Percentiles rank a stretch among this genome's conserved stretches.
phyloP scores from a whole-genome alignment of 352 stramenopile genomes.

The Halophytophthora batemanensis region DNA sequence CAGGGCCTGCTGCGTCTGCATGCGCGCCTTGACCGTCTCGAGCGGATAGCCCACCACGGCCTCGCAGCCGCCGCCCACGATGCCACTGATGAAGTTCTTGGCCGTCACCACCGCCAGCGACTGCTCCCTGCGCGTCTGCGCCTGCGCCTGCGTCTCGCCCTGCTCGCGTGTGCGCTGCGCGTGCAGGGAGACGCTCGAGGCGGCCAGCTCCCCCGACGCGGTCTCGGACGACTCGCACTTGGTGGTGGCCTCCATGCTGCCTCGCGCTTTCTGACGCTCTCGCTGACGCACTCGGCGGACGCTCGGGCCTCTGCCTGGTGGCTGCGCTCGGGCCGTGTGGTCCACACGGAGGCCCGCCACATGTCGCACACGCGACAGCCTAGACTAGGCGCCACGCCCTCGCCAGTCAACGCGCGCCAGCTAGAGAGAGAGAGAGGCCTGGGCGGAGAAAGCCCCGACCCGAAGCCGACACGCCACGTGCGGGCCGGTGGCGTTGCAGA shows the following conservation, averaged over 20 bases:
- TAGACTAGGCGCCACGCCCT: too few relatives aligned
- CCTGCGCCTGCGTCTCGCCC: not conserved
- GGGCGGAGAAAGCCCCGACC: too few relatives aligned
- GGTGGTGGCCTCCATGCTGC: not conserved
- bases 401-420: too few relatives aligned
- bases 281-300: too few relatives aligned
- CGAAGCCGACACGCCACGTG: too few relatives aligned
- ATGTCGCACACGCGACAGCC: too few relatives aligned
- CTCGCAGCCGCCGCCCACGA: slow-evolving; percentile 53
- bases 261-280: too few relatives aligned
- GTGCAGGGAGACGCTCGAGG: slow-evolving; percentile 4
- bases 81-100: slow-evolving; percentile 67
- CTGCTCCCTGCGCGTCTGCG: slow-evolving; percentile 13
- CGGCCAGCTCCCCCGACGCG: slow-evolving; percentile 16
- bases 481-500: too few relatives aligned
- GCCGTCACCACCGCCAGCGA: slow-evolving; percentile 46
- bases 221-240: slow-evolving; percentile 24
- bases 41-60: slow-evolving; percentile 63
- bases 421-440: too few relatives aligned
- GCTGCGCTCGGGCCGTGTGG: too few relatives aligned
- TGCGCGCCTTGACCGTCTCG: slow-evolving; percentile 65
- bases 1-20: slow-evolving; percentile 54
- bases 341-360: too few relatives aligned
- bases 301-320: too few relatives aligned
- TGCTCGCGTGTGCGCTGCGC: not conserved